Conservation (phyloP, 495 filamentous ascomycete species). For the Daldinia childiae region DNA sequence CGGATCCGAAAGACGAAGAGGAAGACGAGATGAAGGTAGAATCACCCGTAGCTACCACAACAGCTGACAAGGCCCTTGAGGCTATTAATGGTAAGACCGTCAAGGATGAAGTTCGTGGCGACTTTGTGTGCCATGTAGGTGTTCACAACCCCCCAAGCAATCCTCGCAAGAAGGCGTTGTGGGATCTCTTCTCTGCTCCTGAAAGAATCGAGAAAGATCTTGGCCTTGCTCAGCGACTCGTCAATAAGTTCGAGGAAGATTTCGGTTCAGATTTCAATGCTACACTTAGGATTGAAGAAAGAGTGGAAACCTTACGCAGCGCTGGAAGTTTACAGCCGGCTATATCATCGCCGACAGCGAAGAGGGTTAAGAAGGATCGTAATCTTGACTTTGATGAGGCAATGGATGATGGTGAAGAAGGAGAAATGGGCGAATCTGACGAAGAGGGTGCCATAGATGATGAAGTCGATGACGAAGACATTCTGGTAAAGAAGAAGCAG, state of each 20-base stretch:
- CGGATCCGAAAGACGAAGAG: constrained; percentile 69
- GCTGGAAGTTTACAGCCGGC: constrained; percentile 79
- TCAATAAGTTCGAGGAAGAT: constrained; percentile 81
- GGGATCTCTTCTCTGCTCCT: constrained; percentile 93
- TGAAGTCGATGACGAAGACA: constrained; percentile 86
- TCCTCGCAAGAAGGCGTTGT: constrained; percentile 94
- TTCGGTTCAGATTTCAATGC: constrained; percentile 77
- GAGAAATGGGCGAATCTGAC: constrained; percentile 70
- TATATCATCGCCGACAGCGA: constrained; percentile 63
- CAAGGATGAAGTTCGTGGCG: constrained; percentile 87
- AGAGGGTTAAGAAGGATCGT: constrained; percentile 67
- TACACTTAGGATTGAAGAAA: constrained; percentile 80
- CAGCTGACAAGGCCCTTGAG: constrained; percentile 86
- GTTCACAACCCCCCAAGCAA: constrained; percentile 88
- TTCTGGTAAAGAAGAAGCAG: constrained; percentile 94
- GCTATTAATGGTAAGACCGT: constrained; percentile 97
- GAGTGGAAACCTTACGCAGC: constrained; percentile 78
- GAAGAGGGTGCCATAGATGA: constrained; percentile 83
- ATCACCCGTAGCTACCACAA: constrained; percentile 54
- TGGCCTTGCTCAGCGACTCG: constrained; percentile 76
- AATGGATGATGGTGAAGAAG: constrained; percentile 75
- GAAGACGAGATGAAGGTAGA: constrained; percentile 52
- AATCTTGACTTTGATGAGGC: constrained; percentile 72
- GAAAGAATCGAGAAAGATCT: constrained; percentile 89
- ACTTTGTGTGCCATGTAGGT: constrained; percentile 97